These are phyloP conservation scores for Kondoa malvinella DNA, from an alignment of 768 basidiomycete genomes.

Conservation along the genomic window DNA sequence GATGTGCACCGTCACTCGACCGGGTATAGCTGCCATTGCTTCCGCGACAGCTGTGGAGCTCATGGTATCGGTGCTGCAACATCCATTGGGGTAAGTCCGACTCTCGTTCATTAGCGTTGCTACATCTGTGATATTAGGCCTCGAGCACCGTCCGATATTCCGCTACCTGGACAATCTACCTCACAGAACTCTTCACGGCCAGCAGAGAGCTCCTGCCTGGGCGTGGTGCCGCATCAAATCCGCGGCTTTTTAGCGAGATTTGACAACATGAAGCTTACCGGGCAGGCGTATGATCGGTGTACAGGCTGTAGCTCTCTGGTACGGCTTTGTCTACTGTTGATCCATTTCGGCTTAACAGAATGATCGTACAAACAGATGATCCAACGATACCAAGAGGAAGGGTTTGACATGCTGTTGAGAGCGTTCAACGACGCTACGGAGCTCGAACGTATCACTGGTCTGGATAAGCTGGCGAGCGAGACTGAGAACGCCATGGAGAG, in stretches of 20 bases:
- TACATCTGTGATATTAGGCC: slow-evolving; percentile 8
- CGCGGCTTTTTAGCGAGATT: slow-evolving; percentile 80
- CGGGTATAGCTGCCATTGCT: slow-evolving; percentile 83
- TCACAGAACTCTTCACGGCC: slow-evolving; percentile 3
- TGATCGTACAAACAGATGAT: slow-evolving; percentile 46
- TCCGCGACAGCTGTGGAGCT: slow-evolving; percentile 83
- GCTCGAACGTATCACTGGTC: slow-evolving; percentile 56
- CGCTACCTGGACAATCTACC: not conserved
- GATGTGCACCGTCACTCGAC: slow-evolving; percentile 96
- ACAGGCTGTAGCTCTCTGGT: slow-evolving; percentile 78
- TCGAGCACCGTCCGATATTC: slow-evolving; percentile 25
- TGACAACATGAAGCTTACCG: slow-evolving; percentile 62
- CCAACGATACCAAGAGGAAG: slow-evolving; percentile 59
- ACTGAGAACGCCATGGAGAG: slow-evolving; percentile 53
- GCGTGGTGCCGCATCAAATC: slow-evolving; percentile 81
- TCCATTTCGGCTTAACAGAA: not conserved
- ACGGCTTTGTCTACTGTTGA: not conserved
- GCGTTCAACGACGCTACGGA: slow-evolving; percentile 70
- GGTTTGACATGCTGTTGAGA: slow-evolving; percentile 57
- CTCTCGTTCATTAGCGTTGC: not conserved
- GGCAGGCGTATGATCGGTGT: slow-evolving; percentile 69
- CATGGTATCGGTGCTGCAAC: slow-evolving; percentile 70
- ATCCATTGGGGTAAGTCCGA: slow-evolving; percentile 56
- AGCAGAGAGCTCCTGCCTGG: slow-evolving; percentile 41
- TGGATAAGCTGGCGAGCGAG: slow-evolving; percentile 59